Base-by-base conservation (phyloP, 1,284 basidiomycete genomes). In the Ustilago loliicola region DNA sequence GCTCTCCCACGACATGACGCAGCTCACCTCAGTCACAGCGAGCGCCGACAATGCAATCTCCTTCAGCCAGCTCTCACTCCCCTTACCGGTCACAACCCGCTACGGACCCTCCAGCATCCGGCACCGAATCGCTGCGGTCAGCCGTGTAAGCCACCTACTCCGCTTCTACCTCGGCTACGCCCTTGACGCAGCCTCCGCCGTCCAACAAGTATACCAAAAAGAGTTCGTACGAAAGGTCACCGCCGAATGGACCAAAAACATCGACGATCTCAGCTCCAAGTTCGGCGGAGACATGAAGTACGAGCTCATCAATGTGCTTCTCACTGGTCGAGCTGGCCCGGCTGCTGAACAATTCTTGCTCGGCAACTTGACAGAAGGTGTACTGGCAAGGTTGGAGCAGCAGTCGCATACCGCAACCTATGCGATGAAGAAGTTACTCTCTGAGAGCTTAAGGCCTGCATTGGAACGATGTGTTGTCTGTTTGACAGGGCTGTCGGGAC, bases 321-420 rank as follows among this genome's bases (percentile, higher is more conserved):
- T 79, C 8, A 79, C 79, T 0, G 79, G 78, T 5, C 62, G 70
- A 13, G 72, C 79, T 7, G 71, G 72, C 17, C 72, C 74, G 0
- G 74, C 82, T n/a, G 72, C 74, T 19, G 82, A 83, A 55, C 79
- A 77, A 19, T 69, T 83, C 32, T 62, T 83, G 11, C 63, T 80
- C 29, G 77, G 73, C 23, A 80, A 72, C 17, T 50, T 83, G 7
- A 83, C 82, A 2, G 77, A 83, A 57, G 81, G 81, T 21, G 72
- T 76, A 34, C 67, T 77, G 1, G 61, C 53, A 4, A 50, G 75
- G 10, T 60, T 77, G 23, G 75, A 77, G 48, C 66, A 77, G 59
- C 63, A 66, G 13, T 15, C 70, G 1, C 66, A 70, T 10, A 53
- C 66, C 6, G 66, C 75, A 15, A 66, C 60, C 47, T 67, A 71